Percentiles rank a stretch among this genome's conserved stretches.
phyloP scores from a whole-genome alignment of 352 stramenopile species.

The Phytopythium boreale region DNA sequence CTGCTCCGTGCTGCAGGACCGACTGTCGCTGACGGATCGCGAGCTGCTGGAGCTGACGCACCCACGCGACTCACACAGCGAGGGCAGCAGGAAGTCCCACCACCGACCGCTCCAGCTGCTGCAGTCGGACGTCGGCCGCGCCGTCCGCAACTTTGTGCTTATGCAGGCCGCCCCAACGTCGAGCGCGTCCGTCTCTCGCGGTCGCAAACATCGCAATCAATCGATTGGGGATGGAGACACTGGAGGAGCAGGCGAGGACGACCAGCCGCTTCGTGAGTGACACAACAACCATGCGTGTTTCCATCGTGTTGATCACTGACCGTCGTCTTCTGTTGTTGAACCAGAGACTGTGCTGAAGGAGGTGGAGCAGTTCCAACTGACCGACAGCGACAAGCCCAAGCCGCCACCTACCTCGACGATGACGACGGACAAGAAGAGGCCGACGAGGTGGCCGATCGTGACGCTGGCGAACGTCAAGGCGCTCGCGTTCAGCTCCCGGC shows the following conservation, averaged over 20 bases:
- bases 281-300: neutral
- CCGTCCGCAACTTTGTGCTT: conserved; percentile 46
- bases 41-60: conserved; percentile 20
- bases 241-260: neutral
- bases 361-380: conserved; percentile 39
- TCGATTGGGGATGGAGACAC: neutral
- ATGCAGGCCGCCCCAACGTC: conserved; percentile 19
- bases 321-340: conserved; percentile 1
- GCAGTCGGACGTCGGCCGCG: conserved; percentile 32
- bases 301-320: neutral
- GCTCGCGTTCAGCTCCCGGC: conserved; percentile 24
- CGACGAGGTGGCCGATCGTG: conserved; percentile 37
- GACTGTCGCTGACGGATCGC: conserved; percentile 36
- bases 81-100: conserved; percentile 9
- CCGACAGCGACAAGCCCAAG: neutral
- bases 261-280: conserved; percentile 5
- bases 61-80: neutral
- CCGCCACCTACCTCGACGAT: neutral
- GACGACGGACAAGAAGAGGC: neutral
- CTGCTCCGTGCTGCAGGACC: conserved; percentile 44
- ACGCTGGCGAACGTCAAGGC: conserved; percentile 47
- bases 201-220: neutral
- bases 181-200: neutral
- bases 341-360: conserved; percentile 50
- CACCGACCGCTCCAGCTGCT: conserved; percentile 15